phyloP scores from a whole-genome alignment of 345 rosid species.

The Hirschfeldia incana region DNA sequence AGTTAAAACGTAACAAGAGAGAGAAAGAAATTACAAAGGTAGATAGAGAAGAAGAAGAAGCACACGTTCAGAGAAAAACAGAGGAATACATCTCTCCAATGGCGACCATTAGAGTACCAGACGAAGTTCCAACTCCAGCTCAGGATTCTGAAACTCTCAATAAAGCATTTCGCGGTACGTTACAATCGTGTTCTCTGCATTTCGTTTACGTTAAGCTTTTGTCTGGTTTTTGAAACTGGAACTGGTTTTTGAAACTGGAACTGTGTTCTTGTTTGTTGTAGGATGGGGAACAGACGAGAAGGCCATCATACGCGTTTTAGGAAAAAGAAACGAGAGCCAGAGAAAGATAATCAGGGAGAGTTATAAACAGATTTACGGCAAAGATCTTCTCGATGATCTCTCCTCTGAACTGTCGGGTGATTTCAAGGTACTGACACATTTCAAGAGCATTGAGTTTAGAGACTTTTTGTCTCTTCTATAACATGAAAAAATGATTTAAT shows the following conservation, averaged over 20 bases:
- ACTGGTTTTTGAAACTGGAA: not conserved
- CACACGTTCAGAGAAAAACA: not conserved
- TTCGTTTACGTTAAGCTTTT: not conserved
- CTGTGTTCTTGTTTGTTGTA: conserved; percentile 15
- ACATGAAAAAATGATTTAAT: not conserved
- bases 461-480: not conserved
- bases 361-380: conserved; percentile 57
- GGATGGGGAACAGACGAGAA: conserved; percentile 86
- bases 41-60: conserved; percentile 4
- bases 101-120: conserved; percentile 59
- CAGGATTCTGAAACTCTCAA: conserved; percentile 62
- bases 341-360: conserved; percentile 66
- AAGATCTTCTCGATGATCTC: conserved; percentile 62
- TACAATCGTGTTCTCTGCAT: not conserved
- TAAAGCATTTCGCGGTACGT: conserved; percentile 66
- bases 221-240: not conserved
- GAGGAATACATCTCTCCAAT: conserved; percentile 15
- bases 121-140: conserved; percentile 66
- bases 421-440: conserved; percentile 50
- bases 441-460: not conserved
- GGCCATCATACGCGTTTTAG: conserved; percentile 55
- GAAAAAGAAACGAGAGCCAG: conserved; percentile 73
- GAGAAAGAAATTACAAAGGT: not conserved
- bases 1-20: conserved; percentile 11
- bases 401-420: conserved; percentile 75